Conservation (phyloP, 75 land plant genomes). For the Picea glauca region DNA sequence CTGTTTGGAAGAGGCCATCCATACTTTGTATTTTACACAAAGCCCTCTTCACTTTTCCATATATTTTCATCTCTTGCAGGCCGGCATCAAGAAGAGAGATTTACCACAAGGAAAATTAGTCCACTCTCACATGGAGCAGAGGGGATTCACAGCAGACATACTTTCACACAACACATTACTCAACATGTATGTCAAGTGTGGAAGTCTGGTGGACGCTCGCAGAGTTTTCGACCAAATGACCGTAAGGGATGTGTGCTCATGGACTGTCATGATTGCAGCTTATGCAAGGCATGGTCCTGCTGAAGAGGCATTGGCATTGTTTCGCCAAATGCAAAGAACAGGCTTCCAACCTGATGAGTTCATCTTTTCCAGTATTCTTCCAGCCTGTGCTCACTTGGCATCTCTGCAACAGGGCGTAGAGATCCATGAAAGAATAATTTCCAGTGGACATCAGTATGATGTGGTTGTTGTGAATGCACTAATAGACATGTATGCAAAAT, state of each 20-base stretch:
- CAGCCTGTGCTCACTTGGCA: slow-evolving; percentile 35
- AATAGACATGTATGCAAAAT: slow-evolving; percentile 33
- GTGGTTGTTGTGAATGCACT: slow-evolving; percentile 22
- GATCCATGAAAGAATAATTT: slow-evolving; percentile 24
- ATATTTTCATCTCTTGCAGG: no score
- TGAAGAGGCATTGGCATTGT: slow-evolving; percentile 21
- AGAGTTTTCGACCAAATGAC: slow-evolving; percentile 31
- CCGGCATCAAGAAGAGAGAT: no score
- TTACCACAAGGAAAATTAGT: no score
- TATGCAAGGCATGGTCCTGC: slow-evolving; percentile 26
- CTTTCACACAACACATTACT: no score
- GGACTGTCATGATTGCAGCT: slow-evolving; percentile 35
- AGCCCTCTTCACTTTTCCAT: no score
- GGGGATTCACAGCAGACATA: no score
- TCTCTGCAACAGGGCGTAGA: slow-evolving; percentile 10
- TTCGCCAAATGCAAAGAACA: slow-evolving; percentile 37
- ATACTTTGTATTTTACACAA: no score
- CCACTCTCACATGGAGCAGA: no score
- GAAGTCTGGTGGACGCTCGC: no score
- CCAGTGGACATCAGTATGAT: slow-evolving; percentile 22
- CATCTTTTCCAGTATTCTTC: slow-evolving; percentile 37
- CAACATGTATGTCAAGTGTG: no score
- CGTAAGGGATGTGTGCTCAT: slow-evolving; percentile 18
- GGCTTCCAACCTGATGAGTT: slow-evolving; percentile 48
- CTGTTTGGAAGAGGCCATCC: no score